Conservation (phyloP, 345 rosid species). For the Linum lewisii region DNA sequence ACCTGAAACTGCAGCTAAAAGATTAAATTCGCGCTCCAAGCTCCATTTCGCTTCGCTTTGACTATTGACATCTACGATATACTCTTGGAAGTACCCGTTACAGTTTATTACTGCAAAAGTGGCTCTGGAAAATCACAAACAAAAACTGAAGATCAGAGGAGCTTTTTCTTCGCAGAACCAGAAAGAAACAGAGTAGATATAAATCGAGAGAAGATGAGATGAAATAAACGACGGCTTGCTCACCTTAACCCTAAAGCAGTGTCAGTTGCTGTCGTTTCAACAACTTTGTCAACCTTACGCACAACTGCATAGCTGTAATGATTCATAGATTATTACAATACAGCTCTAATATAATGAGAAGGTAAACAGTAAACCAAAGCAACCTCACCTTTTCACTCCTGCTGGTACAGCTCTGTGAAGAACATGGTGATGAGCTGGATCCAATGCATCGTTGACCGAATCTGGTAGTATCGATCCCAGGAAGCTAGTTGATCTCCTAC, state of each 20-base stretch:
- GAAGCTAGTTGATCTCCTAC: constrained; percentile 54
- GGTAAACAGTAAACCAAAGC: constrained; percentile 1
- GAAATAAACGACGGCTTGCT: background rate
- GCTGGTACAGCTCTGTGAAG: constrained; percentile 60
- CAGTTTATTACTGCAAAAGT: constrained; percentile 51
- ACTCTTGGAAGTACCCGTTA: constrained; percentile 76
- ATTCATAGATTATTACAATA: constrained; percentile 5
- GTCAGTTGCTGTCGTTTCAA: constrained; percentile 37
- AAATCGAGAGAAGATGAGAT: no score
- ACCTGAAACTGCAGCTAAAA: constrained; percentile 20
- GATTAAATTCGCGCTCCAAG: constrained; percentile 61
- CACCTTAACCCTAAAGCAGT: constrained; percentile 37
- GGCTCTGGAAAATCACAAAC: constrained; percentile 36
- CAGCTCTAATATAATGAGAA: background rate
- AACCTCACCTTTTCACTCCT: constrained; percentile 59
- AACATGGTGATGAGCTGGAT: constrained; percentile 71
- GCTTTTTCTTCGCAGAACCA: no score
- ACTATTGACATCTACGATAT: constrained; percentile 35
- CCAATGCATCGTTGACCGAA: constrained; percentile 66
- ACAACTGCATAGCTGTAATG: constrained; percentile 50
- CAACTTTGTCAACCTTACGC: constrained; percentile 54
- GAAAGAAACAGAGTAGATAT: no score
- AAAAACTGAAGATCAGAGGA: no score
- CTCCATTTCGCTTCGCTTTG: constrained; percentile 55
- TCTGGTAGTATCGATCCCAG: constrained; percentile 76